Evolutionary conservation across 1,284 basidiomycete genomes (phyloP), one percentile per base, ranked within the genome.

Genomic region (Acaromyces ingoldii): DNA sequence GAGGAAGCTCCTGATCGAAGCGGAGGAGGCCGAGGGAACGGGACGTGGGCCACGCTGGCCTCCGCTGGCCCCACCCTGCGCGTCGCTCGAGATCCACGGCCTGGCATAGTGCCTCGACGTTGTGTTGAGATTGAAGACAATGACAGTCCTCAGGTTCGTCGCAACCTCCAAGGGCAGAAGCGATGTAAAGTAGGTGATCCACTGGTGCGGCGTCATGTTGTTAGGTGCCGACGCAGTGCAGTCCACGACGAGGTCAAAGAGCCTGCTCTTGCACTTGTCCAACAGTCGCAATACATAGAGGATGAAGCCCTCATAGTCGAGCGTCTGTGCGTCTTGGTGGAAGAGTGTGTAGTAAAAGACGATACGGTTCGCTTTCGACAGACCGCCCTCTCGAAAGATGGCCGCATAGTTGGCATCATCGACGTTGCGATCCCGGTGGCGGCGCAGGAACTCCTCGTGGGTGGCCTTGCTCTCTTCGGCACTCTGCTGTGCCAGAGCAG

Each of bases 251-350:
- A 68, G 44, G 44, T 72, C 69, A 26, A 61, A 72, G 17, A 57
- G 58, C 17, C 60, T 57, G 24, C 54, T 49, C 1, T 53, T 44
- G 29, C 58, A 60, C 1, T 34, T 43, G 38, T 70, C 62, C 29
- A 72, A 55, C 24, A 60, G 53, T 49, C 65, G 57, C 1, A 72
- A 44, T 24, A 63, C 48, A 45, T 68, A 61, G 30, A 63, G 50
- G 29, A 91, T 84, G 33, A 96, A 76, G 2, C 91, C 76, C 65
- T 93, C 89, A 29, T 91, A 83, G 70, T 95, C 90, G 40, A 91
- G 79, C 0, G 85, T 83, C 64, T 90, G 89, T 1, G 89, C 85
- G 57, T 89, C 84, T 39, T 91, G 81, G 60, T 58, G 59, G n/a
- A 44, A 51, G 51, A 84, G 58, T 43, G 76, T 70, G 45, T 78